These are phyloP conservation scores for Parmelia sp. DNA, from an alignment of 495 filamentous ascomycete genomes.

Conservation along the genomic window DNA sequence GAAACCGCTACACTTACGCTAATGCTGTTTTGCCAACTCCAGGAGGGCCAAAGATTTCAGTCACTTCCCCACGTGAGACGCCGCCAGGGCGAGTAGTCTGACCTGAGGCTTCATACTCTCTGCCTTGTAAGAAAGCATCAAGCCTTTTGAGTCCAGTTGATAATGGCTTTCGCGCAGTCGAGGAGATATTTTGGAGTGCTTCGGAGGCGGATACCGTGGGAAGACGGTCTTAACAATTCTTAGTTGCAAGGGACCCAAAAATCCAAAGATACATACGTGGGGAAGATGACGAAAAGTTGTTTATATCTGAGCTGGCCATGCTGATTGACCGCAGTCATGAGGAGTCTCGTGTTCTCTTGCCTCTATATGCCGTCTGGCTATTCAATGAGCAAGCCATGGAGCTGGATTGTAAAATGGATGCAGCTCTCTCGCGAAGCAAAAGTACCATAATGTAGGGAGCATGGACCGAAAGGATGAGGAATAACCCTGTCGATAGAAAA, in stretches of 20 bases:
- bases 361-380: not conserved
- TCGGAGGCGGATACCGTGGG: conserved; percentile 85
- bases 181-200: conserved; percentile 60
- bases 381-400: not conserved
- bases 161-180: conserved; percentile 45
- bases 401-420: not conserved
- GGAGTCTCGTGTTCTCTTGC: not conserved
- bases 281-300: conserved; percentile 28
- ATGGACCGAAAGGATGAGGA: not conserved
- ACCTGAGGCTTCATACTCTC: not conserved
- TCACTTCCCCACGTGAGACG: conserved; percentile 69
- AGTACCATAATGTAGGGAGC: not conserved
- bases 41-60: conserved; percentile 83
- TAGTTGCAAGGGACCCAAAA: not conserved
- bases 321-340: not conserved
- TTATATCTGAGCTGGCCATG: conserved; percentile 21
- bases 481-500: not conserved
- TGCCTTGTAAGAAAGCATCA: conserved; percentile 44
- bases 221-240: conserved; percentile 44
- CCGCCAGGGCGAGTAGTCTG: conserved; percentile 37
- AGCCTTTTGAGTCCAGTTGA: conserved; percentile 61
- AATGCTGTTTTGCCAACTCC: conserved; percentile 83
- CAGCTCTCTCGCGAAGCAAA: not conserved
- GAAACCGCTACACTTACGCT: conserved; percentile 48
- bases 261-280: conserved; percentile 22